Percentiles rank a stretch among this genome's conserved stretches.
phyloP scores from a whole-genome alignment of 331 rosid genomes.

The Arachis monticola region DNA sequence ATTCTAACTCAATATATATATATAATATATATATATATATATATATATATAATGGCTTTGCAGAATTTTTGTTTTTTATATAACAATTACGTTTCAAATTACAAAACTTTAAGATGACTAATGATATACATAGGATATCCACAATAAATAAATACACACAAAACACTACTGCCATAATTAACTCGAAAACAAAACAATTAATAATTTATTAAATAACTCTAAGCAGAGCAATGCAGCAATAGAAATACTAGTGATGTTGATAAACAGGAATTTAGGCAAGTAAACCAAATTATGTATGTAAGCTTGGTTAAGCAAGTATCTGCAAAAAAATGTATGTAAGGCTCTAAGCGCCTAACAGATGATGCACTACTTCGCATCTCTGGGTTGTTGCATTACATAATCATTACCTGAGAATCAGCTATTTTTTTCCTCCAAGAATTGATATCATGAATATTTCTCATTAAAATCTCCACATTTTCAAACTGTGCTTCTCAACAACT shows the following conservation, averaged over 20 bases:
- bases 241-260: neutral
- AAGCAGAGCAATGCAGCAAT: neutral
- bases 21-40: no score
- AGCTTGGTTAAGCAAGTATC: neutral
- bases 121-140: no score
- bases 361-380: neutral
- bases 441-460: slow-evolving; percentile 1
- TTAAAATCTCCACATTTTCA: slow-evolving; percentile 19
- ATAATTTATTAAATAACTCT: no score
- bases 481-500: slow-evolving; percentile 11
- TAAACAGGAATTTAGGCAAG: neutral
- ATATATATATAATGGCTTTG: no score
- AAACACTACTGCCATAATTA: no score
- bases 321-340: neutral
- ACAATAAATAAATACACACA: no score
- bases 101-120: no score
- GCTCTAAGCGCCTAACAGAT: neutral
- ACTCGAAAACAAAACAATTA: no score
- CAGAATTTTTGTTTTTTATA: no score
- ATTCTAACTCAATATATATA: no score
- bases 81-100: no score
- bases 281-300: slow-evolving; percentile 1
- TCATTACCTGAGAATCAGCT: slow-evolving; percentile 8
- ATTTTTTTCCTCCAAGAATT: neutral
- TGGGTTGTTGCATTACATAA: slow-evolving; percentile 20